Conservation (phyloP, 1,284 basidiomycete species). For the Malassezia psittaci region DNA sequence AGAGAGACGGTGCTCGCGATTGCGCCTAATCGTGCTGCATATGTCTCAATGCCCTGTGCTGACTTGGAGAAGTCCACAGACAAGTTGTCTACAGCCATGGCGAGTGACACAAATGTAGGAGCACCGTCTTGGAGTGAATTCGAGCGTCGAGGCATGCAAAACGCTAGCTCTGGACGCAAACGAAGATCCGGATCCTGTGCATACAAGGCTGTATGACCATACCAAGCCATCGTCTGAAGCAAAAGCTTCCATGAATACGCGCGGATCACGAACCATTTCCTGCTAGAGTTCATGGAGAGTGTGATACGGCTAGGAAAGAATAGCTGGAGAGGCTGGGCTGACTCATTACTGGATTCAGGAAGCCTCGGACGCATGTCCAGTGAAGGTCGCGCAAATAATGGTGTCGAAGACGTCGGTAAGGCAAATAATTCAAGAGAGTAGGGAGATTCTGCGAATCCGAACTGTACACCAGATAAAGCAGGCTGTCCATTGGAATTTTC, state of each 20-base stretch:
- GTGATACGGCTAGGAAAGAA: conserved; percentile 9
- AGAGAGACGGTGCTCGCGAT: background rate
- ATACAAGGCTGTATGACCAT: conserved; percentile 6
- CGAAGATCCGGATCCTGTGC: background rate
- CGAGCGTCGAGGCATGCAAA: conserved; percentile 4
- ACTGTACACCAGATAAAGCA: conserved; percentile 16
- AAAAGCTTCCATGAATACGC: conserved; percentile 18
- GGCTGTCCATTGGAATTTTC: conserved; percentile 11
- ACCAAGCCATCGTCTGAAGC: conserved; percentile 15
- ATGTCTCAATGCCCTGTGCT: background rate
- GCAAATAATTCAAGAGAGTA: conserved; percentile 1
- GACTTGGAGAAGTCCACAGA: background rate
- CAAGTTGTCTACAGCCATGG: background rate
- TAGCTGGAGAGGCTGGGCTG: background rate
- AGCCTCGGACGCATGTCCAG: background rate
- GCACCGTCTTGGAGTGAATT: background rate
- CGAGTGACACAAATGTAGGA: conserved; percentile 7
- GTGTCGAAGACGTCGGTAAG: background rate
- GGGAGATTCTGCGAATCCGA: conserved; percentile 5
- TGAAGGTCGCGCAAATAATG: conserved; percentile 7
- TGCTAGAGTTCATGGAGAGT: background rate
- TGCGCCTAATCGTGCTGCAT: background rate
- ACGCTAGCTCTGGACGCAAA: conserved; percentile 8
- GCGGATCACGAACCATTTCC: conserved; percentile 14
- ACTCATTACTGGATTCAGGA: background rate